Conservation (phyloP, 441 rosid species). For the Gossypium trilobum region DNA sequence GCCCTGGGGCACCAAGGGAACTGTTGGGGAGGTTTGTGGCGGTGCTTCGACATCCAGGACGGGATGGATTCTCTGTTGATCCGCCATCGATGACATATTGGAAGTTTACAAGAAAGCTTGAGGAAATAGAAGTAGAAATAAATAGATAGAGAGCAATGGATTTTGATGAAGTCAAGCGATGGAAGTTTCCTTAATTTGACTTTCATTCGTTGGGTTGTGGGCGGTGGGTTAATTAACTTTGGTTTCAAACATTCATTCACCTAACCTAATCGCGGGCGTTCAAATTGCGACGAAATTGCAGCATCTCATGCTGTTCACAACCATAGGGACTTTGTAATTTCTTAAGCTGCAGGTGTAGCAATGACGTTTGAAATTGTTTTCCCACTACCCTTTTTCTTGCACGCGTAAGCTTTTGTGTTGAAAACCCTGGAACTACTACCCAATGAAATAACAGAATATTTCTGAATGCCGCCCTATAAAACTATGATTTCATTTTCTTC, state of each 20-base stretch:
- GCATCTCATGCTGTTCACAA: background rate
- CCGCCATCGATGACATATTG: conserved; percentile 33
- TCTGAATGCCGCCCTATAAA: background rate
- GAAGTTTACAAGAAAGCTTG: no score
- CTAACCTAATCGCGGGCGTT: background rate
- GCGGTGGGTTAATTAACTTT: background rate
- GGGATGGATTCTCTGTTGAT: conserved; percentile 58
- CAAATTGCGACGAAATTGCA: background rate
- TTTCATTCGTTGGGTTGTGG: background rate
- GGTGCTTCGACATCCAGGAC: conserved; percentile 45
- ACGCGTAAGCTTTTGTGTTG: background rate
- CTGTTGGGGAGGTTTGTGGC: conserved; percentile 27
- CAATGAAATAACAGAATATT: background rate
- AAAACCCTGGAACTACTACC: background rate
- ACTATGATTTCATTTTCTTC: background rate
- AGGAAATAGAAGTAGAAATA: background rate
- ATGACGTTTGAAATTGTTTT: background rate
- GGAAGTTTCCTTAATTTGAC: conserved; percentile 5
- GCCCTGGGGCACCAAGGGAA: conserved; percentile 42
- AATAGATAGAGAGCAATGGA: background rate
- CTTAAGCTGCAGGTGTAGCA: background rate
- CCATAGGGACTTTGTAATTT: background rate
- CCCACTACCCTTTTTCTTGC: background rate
- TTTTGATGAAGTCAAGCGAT: background rate
- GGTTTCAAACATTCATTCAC: background rate